phyloP scores from a whole-genome alignment of 495 filamentous ascomycete species.

The Lentithecium fluviatile region DNA sequence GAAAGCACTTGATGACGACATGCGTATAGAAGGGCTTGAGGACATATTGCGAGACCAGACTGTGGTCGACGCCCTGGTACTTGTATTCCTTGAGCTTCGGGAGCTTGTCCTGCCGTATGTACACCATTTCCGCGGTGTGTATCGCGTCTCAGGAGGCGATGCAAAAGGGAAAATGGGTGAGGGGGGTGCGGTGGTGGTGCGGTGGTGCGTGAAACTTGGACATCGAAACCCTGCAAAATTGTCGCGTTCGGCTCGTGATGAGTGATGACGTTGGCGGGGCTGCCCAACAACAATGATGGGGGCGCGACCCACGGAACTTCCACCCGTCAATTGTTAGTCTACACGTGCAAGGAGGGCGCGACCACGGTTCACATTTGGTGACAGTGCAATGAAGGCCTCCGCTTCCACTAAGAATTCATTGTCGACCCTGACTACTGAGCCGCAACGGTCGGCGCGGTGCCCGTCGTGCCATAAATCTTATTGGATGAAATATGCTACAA shows the following conservation, averaged over 20 bases:
- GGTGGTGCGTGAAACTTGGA: not conserved
- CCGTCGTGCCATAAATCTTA: no score
- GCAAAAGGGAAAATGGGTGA: not conserved
- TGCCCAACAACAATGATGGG: not conserved
- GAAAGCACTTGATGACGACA: slow-evolving; percentile 88
- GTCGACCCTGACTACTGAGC: no score
- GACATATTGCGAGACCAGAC: slow-evolving; percentile 81
- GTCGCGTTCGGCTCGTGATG: slow-evolving; percentile 20
- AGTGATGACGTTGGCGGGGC: slow-evolving; percentile 26
- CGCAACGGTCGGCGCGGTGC: no score
- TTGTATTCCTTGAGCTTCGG: slow-evolving; percentile 82
- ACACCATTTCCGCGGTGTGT: slow-evolving; percentile 59
- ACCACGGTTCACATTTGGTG: no score
- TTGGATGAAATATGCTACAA: no score
- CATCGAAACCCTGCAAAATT: slow-evolving; percentile 20
- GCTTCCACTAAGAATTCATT: no score
- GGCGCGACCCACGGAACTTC: no score
- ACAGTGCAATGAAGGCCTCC: no score
- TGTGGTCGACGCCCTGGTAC: slow-evolving; percentile 88
- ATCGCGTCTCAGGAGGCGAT: not conserved
- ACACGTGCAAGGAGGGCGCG: no score
- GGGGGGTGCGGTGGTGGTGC: slow-evolving; percentile 8
- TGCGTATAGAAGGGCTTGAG: slow-evolving; percentile 98
- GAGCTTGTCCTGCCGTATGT: slow-evolving; percentile 87
- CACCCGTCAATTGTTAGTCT: no score